Base-by-base conservation (phyloP, 768 basidiomycete genomes). In the Pleurotus platypus region DNA sequence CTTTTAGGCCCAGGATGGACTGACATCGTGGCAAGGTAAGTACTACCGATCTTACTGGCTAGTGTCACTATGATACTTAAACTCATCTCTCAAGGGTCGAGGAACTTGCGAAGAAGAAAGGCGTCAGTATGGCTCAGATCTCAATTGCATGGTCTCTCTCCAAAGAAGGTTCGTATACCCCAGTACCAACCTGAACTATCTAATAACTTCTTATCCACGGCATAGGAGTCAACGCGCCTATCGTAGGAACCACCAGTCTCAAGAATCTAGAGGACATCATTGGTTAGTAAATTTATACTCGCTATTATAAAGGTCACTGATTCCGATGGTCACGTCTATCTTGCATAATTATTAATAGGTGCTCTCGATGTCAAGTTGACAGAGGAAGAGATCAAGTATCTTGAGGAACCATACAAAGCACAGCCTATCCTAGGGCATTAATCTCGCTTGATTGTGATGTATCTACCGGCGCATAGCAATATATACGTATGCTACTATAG, bases 371-470 rank as follows among this genome's bases (percentile, higher is more conserved):
- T 83, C 22, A 69, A 72, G 55, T 72, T 84, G 53, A 74, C 76
- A 0, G 69, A 72, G 1, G 81, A 82, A 7, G 84, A 87, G 65
- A 68, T 79, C 39, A 74, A 80, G 64, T 75, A 73, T 53, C 75
- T 87, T 45, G 76, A 79, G 53, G 76, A 82, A 61, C 74, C 78
- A 5, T 86, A 86, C 69, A 53, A 66, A 43, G 76, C 83, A 1
- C 72, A 73, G 57, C 58, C 63, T 2, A 67, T 83, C 24, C 66
- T 79, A 22, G 80, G 84, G 7, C 78, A 82, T 30, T 30, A 9
- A 30, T 30, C 7, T 30, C 7, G 9, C 30, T 9, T 9, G 7
- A 30, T 9, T 8, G 30, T 30, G 30, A 30, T 30, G 30, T 30
- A 30, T 30, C 9, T 30, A 8, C 30, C 7, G 11, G 30, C 8